These are phyloP conservation scores for Rosellinia necatrix DNA, from an alignment of 2,329 filamentous ascomycete genomes.

Conservation along the genomic window DNA sequence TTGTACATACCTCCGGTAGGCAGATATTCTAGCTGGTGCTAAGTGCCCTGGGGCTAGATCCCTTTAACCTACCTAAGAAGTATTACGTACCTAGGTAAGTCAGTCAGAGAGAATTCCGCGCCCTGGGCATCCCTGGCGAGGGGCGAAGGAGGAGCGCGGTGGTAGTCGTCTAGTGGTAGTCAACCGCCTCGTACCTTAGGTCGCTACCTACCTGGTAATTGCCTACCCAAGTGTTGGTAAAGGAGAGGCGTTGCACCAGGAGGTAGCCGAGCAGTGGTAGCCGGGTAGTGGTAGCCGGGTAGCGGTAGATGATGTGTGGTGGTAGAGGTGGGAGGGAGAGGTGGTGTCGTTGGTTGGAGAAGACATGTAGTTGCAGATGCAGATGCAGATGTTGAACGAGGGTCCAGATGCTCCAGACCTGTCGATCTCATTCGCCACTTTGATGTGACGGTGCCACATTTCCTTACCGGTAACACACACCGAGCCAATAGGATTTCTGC, in stretches of 20 bases:
- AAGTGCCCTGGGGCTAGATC: too few species aligned
- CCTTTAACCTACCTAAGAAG: too few species aligned
- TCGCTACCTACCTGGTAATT: too few species aligned
- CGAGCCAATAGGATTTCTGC: slow-evolving; percentile 9
- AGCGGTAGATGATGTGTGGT: background rate
- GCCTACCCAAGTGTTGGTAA: too few species aligned
- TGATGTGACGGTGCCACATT: slow-evolving; percentile 22
- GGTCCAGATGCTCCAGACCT: slow-evolving; percentile 4
- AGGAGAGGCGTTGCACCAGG: too few species aligned
- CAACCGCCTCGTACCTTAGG: too few species aligned
- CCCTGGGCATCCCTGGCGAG: too few species aligned
- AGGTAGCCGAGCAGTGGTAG: background rate
- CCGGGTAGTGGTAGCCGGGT: background rate
- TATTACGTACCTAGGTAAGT: too few species aligned
- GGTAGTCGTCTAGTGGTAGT: too few species aligned
- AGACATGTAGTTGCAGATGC: slow-evolving; percentile 17
- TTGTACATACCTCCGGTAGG: background rate
- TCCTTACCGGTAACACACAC: slow-evolving; percentile 18
- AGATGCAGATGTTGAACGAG: slow-evolving; percentile 10
- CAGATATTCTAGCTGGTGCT: background rate
- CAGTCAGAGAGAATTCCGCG: too few species aligned
- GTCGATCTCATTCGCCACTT: slow-evolving; percentile 17
- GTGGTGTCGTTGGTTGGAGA: slow-evolving; percentile 18
- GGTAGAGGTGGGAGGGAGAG: background rate
- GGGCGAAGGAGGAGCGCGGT: too few species aligned